Evolutionary conservation across 108 stramenopile genomes (phyloP), one percentile per base, ranked within the genome.

Genomic region (Halocafeteria seosinensis): DNA sequence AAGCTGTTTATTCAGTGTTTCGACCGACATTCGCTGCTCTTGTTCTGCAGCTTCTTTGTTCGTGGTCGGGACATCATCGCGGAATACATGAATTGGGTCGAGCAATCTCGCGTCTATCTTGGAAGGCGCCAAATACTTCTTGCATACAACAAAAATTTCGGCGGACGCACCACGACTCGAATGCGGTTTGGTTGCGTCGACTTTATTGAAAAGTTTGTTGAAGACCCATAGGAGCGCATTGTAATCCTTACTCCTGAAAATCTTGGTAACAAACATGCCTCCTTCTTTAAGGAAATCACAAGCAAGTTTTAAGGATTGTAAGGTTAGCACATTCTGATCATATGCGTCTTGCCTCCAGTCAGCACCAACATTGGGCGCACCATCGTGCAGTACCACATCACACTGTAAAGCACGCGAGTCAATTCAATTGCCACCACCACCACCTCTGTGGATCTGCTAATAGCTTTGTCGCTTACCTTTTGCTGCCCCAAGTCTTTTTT

Each of bases 281-380:
- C 81, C 78, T 35, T 58, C 62, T 38, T 67, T 60, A 73, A 99
- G 78, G 76, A 95, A 92, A 38, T 94, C 87, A 21, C 85, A 80
- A 1, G 94, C 95, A 64, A 90, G 92, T 52, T 85, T 85, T n/a
- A 99, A 79, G 1, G 95, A 92, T 61, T 87, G 86, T 24, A 99
- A 72, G 3, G 87, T 82, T 33, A 99, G 72, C 72, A 96, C 95
- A 70, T 91, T 94, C 78, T 99, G 98, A 68, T 86, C 79, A 71
- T 90, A 99, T 47, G 94, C 94, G 73, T 99, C 98, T 63, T 90
- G 85, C 47, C 82, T 86, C 69, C 94, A 99, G 13, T 77, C 73
- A 0, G 94, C 91, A 34, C 98, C 98, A 25, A 99, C 84, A 71
- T 99, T 99, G n/a, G 98, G 98, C 21, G 98, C 98, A 55, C 98